phyloP scores from a whole-genome alignment of 257 asterid genomes.

The Euphrasia confusa region DNA sequence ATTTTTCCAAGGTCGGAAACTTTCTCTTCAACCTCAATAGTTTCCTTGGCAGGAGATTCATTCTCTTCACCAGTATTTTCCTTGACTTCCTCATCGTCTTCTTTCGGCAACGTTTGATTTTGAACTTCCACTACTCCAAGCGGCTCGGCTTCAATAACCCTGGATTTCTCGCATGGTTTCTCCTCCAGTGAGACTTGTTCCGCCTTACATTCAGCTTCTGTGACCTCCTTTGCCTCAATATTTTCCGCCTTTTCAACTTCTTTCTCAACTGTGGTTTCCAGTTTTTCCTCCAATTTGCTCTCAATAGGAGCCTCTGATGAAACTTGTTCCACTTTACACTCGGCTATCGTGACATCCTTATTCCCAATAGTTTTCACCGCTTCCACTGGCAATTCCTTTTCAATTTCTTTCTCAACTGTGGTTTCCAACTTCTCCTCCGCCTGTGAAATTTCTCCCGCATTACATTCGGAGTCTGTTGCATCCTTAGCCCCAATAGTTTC shows the following conservation, averaged over 20 bases:
- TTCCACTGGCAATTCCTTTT: no score
- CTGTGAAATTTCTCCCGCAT: constrained; percentile 22
- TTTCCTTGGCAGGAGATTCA: neutral
- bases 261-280: neutral
- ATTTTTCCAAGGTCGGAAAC: constrained; percentile 16
- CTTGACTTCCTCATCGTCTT: constrained; percentile 24
- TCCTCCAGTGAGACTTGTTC: constrained; percentile 31
- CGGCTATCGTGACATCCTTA: no score
- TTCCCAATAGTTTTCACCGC: no score
- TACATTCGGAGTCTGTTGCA: constrained; percentile 25
- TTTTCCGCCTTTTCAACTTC: neutral
- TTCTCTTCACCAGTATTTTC: constrained; percentile 8
- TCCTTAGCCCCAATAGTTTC: neutral
- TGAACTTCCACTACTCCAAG: constrained; percentile 28
- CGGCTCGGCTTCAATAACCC: constrained; percentile 18
- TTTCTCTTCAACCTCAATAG: constrained; percentile 5
- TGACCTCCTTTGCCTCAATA: neutral
- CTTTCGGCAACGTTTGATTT: constrained; percentile 17
- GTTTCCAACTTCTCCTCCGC: constrained; percentile 31
- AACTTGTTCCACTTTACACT: no score
- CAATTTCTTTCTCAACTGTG: no score
- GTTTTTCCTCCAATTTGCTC: constrained; percentile 21
- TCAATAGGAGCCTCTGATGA: no score
- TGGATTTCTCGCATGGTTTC: constrained; percentile 27
- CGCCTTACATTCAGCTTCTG: constrained; percentile 24